Evolutionary conservation across 225 moss, liverwort and hornwort genomes (phyloP).

Genomic region (Pseudisothecium myosuroides): DNA sequence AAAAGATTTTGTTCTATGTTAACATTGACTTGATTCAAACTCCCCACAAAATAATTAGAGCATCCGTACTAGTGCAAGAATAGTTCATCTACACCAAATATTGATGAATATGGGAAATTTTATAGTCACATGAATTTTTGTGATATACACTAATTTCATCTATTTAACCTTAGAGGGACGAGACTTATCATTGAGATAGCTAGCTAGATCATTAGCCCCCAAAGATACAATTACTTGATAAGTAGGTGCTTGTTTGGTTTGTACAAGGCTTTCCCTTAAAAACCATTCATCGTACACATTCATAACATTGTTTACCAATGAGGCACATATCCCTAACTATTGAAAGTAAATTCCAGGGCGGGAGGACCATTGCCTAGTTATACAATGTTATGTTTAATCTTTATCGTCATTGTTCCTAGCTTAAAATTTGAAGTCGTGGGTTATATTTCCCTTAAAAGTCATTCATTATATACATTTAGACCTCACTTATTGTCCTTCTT

Average conservation of each 20-base stretch:
- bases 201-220: neutral
- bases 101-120: neutral
- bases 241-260: neutral
- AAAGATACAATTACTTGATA: neutral
- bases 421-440: neutral
- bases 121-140: neutral
- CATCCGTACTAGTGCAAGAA: neutral
- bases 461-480: neutral
- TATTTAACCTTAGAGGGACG: neutral
- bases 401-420: rapidly evolving
- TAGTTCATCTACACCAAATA: neutral
- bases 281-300: neutral
- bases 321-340: too few species aligned
- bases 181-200: neutral
- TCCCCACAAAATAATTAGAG: neutral
- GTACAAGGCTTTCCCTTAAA: neutral
- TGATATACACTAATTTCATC: neutral
- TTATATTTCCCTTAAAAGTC: neutral
- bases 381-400: neutral
- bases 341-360: neutral
- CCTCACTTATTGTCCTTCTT: too few species aligned
- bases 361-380: neutral
- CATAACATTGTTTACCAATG: too few species aligned
- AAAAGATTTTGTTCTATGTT: neutral
- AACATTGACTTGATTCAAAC: neutral